phyloP scores from a whole-genome alignment of 371 early-diverging fungal genomes.

The Enterocytospora artemiae region DNA sequence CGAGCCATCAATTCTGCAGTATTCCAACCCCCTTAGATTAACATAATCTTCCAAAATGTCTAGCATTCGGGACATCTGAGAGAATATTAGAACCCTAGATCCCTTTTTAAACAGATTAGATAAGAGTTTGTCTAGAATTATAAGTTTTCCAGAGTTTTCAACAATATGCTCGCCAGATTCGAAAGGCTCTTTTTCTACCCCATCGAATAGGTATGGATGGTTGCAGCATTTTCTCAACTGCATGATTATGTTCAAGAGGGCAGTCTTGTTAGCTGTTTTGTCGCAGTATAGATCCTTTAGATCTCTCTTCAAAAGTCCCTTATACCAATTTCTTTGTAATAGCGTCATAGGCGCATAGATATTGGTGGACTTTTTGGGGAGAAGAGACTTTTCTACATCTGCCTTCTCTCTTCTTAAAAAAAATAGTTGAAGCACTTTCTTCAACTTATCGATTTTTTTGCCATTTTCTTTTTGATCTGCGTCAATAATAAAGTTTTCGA shows the following conservation, averaged over 20 bases:
- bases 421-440: slow-evolving; percentile 83
- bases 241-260: slow-evolving; percentile 95
- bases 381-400: slow-evolving; percentile 85
- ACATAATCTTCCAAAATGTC: slow-evolving; percentile 97
- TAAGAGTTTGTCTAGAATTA: slow-evolving; percentile 81
- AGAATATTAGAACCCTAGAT: slow-evolving; percentile 85
- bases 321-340: slow-evolving; percentile 92
- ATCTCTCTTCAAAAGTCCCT: slow-evolving; percentile 83
- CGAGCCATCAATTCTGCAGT: slow-evolving; percentile 91
- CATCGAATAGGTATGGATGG: slow-evolving; percentile 86
- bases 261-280: slow-evolving; percentile 66
- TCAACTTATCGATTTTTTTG: slow-evolving; percentile 83
- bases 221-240: slow-evolving; percentile 94
- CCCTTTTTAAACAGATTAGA: slow-evolving; percentile 70
- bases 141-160: slow-evolving; percentile 92
- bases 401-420: slow-evolving; percentile 87
- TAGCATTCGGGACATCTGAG: slow-evolving; percentile 92
- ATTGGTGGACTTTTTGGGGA: slow-evolving; percentile 86
- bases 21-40: slow-evolving; percentile 68
- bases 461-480: slow-evolving; percentile 81
- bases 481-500: slow-evolving; percentile 80
- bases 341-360: slow-evolving; percentile 77
- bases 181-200: slow-evolving; percentile 67
- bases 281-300: slow-evolving; percentile 65
- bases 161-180: slow-evolving; percentile 90